Evolutionary conservation across 2,329 filamentous ascomycete species (phyloP).

Genomic region (Moelleriella libera): DNA sequence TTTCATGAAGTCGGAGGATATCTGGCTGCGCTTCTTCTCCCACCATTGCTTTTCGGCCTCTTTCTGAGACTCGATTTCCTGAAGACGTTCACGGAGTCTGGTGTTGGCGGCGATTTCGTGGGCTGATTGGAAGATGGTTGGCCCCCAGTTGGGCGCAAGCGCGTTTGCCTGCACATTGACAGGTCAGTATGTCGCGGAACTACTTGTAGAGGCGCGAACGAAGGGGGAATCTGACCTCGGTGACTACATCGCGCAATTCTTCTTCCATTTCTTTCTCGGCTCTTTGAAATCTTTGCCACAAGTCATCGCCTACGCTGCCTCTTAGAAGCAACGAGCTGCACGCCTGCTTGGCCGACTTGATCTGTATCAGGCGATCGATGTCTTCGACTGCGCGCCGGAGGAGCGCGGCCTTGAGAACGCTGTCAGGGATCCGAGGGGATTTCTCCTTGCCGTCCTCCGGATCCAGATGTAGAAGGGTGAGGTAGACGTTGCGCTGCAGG

Average conservation of each 20-base stretch:
- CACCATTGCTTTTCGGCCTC: conserved; percentile 79
- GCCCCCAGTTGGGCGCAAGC: conserved; percentile 77
- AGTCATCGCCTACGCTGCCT: conserved; percentile 87
- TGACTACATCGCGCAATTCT: conserved; percentile 85
- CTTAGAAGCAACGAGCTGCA: conserved; percentile 71
- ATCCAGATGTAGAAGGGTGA: conserved; percentile 74
- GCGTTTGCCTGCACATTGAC: conserved; percentile 60
- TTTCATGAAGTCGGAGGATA: conserved; percentile 68
- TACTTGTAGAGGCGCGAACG: neutral
- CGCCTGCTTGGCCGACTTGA: conserved; percentile 79
- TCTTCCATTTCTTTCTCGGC: conserved; percentile 98
- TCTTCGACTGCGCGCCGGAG: conserved; percentile 84
- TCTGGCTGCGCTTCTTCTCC: conserved; percentile 65
- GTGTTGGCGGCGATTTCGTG: conserved; percentile 90
- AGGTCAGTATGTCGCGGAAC: too few relatives aligned
- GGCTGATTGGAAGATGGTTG: conserved; percentile 90
- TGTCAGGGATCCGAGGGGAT: conserved; percentile 59
- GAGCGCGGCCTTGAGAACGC: conserved; percentile 74
- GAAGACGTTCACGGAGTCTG: conserved; percentile 57
- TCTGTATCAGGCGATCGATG: conserved; percentile 78
- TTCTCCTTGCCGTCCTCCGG: conserved; percentile 51
- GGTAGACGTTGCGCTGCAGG: conserved; percentile 85
- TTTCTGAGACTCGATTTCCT: conserved; percentile 58
- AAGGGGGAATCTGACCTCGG: conserved; percentile 48
- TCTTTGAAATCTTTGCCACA: conserved; percentile 83